Evolutionary conservation across 2,329 filamentous ascomycete species (phyloP), one percentile per base, ranked within the genome.

Genomic region (Bipolaris gigantea): DNA sequence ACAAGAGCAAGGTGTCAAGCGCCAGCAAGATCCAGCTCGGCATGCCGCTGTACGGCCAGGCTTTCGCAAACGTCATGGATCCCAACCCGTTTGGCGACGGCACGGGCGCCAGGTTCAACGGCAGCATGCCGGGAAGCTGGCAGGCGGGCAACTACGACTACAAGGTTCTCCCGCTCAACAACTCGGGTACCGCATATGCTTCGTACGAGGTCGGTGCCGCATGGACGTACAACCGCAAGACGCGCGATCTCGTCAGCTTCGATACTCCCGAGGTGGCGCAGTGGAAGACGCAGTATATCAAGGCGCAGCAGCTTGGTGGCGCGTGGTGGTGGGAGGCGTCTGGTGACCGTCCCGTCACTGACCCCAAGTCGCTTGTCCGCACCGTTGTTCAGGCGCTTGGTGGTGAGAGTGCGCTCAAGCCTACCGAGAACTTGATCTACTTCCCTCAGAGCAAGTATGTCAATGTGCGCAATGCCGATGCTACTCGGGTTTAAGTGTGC

Each of bases 1-100:
- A 71, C 61, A 64, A 58, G 25, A 39, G 48, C 4, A 47, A 57
- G 13, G 42, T 67, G n/a, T 50, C 62, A 2, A 49, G 59, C 3
- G 39, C 67, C 5, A 50, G 39, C 40, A 70, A 70, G 44, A 61
- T 71, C 19, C 53, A 63, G 5, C 58, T 71, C 19, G 69, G 69
- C 18, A 56, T 70, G 61, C 67, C 67, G 0, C 50, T 69, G 3
- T 71, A 71, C 55, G 67, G 67, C n/a, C 69, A 66, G 44, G 60
- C 62, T 1, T 71, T 68, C 30, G 60, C 59, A 23, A 65, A 70
- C 48, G 63, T 62, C 19, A 44, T 60, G 18, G 66, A 65, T 11
- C 50, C 64, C 23, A 58, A 52, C 54, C 48, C 43, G 34, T 38
- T 50, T 16, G 34, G 36, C 18, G 81, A 88, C 35, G 91, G 90